phyloP scores from a whole-genome alignment of 495 filamentous ascomycete species.

The Xylaria palmicola region DNA sequence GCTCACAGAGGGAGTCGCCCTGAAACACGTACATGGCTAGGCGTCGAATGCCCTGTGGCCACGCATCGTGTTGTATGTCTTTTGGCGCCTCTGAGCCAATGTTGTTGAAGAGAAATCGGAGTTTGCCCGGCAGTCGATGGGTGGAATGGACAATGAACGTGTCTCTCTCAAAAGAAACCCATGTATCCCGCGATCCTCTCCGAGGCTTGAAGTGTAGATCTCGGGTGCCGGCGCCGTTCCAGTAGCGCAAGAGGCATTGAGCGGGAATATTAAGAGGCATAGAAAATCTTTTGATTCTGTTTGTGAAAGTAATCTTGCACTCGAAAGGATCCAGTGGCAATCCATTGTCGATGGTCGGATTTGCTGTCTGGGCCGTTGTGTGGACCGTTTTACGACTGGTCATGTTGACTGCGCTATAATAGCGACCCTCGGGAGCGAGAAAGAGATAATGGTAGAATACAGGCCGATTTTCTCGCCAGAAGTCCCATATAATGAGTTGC shows the following conservation, averaged over 20 bases:
- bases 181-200: background rate
- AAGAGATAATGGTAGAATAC: background rate
- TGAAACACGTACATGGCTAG: background rate
- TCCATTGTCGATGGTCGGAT: background rate
- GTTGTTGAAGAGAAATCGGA: background rate
- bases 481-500: slow-evolving; percentile 23
- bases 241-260: background rate
- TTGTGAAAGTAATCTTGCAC: background rate
- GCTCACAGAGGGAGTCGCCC: background rate
- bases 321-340: background rate
- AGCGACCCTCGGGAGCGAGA: background rate
- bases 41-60: background rate
- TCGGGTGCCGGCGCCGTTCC: background rate
- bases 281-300: background rate
- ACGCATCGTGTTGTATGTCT: background rate
- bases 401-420: background rate
- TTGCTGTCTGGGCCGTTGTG: background rate
- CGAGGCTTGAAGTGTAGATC: background rate
- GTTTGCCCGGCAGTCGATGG: background rate
- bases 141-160: background rate
- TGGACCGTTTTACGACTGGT: background rate
- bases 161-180: background rate
- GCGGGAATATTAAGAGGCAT: too few species aligned
- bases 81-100: background rate
- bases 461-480: background rate